Conservation (phyloP, 345 rosid genomes). For the Jatropha curcas region DNA sequence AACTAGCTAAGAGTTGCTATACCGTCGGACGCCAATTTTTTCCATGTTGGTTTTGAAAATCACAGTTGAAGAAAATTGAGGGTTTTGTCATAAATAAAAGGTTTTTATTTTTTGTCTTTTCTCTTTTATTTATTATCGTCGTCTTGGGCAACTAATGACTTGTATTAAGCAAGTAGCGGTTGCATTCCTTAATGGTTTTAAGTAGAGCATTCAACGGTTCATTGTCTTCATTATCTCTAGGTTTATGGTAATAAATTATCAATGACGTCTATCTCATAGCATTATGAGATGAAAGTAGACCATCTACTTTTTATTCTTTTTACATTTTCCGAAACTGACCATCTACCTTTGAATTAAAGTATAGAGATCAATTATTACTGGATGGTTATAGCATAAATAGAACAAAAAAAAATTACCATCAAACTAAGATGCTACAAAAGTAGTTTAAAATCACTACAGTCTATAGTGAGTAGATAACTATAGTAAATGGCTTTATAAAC, state of each 20-base stretch:
- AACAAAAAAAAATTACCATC: too few species aligned
- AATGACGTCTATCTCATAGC: background rate
- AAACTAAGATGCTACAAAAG: too few species aligned
- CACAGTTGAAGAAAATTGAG: background rate
- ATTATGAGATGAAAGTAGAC: background rate
- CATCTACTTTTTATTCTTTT: background rate
- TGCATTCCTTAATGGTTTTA: too few species aligned
- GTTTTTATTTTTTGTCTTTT: too few species aligned
- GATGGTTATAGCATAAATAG: too few species aligned
- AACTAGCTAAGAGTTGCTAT: background rate
- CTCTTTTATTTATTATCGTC: background rate
- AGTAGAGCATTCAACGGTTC: too few species aligned
- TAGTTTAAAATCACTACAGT: too few species aligned
- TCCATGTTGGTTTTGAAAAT: background rate
- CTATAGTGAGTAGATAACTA: too few species aligned
- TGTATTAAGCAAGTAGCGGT: background rate
- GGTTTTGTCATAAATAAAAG: background rate
- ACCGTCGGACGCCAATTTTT: background rate
- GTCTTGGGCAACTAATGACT: background rate
- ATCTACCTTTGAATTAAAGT: too few species aligned
- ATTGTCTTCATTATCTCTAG: background rate
- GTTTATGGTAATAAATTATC: background rate
- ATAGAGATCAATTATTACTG: too few species aligned
- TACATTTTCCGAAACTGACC: too few species aligned
- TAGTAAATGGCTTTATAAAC: too few species aligned